These are phyloP conservation scores for Rhynchospora pubera DNA, from an alignment of 176 grass and related monocot species.

Conservation along the genomic window DNA sequence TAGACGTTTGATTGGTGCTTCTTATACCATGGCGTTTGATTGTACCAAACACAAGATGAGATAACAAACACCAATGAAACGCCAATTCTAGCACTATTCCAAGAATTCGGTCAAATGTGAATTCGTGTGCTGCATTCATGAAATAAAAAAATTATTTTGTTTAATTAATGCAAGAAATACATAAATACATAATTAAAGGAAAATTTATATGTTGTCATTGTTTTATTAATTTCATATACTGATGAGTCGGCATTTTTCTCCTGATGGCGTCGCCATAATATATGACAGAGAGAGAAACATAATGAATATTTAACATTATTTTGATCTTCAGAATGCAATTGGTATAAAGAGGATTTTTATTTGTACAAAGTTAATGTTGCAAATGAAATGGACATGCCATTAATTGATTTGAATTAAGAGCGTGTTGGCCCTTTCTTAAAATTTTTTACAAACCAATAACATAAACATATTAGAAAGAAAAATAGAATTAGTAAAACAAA, in stretches of 20 bases:
- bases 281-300: background rate
- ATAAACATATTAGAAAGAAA: too few species aligned
- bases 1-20: too few species aligned
- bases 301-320: background rate
- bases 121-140: constrained; percentile 4
- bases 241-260: too few species aligned
- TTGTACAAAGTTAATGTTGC: background rate
- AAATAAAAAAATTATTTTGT: background rate
- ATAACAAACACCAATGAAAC: background rate
- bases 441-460: too few species aligned
- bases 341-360: background rate
- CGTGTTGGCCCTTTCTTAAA: too few species aligned
- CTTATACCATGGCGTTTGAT: too few species aligned
- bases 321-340: background rate
- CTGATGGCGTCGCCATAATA: background rate
- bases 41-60: background rate
- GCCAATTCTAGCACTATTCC: background rate
- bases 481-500: background rate
- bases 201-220: background rate
- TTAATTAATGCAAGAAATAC: background rate
- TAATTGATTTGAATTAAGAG: background rate
- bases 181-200: background rate
- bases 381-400: background rate
- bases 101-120: background rate
- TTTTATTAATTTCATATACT: background rate